Evolutionary conservation across 1,139 yeast species (phyloP).

Genomic region (Kurtzmaniella quercitrusa): DNA sequence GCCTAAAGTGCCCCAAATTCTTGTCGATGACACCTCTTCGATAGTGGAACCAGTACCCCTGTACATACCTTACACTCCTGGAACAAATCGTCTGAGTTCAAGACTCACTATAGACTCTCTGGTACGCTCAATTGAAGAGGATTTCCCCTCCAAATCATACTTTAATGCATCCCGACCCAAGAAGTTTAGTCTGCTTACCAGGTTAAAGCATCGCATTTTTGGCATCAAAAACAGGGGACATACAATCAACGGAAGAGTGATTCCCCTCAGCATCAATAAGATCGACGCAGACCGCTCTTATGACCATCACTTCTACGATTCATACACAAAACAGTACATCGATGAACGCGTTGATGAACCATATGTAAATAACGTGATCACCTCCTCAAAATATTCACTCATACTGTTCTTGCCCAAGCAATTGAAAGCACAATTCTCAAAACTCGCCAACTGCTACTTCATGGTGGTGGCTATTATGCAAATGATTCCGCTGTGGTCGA

Average conservation of each 20-base stretch:
- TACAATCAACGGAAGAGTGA: constrained; percentile 65
- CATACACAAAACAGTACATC: constrained; percentile 28
- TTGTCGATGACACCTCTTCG: neutral
- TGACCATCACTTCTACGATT: constrained; percentile 26
- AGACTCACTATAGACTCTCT: neutral
- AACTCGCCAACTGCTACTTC: constrained; percentile 84
- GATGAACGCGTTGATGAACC: constrained; percentile 70
- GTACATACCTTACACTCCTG: neutral
- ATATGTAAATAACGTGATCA: constrained; percentile 64
- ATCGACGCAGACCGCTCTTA: constrained; percentile 24
- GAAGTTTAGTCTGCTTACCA: neutral
- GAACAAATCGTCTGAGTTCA: neutral
- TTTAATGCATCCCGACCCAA: neutral
- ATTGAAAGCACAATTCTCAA: constrained; percentile 84
- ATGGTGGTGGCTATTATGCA: constrained; percentile 86
- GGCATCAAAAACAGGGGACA: constrained; percentile 45
- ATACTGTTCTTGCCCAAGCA: constrained; percentile 87
- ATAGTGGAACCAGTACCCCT: neutral
- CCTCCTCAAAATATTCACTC: constrained; percentile 82
- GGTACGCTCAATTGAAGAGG: constrained; percentile 2
- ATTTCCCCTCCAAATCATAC: constrained; percentile 9
- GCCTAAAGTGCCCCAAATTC: neutral
- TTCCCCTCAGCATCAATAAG: constrained; percentile 57
- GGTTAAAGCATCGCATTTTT: constrained; percentile 29
- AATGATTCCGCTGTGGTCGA: constrained; percentile 96